Evolutionary conservation across 176 grass and related monocot species (phyloP), one percentile per base, ranked within the genome.

Genomic region (Lolium rigidum): DNA sequence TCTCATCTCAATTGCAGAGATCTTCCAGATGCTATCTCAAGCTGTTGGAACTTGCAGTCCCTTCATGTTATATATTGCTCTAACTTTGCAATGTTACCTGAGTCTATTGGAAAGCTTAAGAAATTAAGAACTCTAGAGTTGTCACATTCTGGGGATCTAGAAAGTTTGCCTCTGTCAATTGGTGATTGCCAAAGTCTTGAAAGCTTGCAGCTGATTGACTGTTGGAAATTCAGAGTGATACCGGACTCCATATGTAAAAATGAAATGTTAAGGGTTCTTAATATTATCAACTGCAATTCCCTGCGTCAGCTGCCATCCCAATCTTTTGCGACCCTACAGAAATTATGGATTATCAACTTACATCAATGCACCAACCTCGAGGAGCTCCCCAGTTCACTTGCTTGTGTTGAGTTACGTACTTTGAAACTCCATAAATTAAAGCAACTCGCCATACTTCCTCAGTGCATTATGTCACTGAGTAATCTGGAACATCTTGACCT

Each of bases 51-150:
- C 41, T 43, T 43, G 7, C 41, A 43, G 41, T 0, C 41, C 41
- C 41, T 43, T 43, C 41, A 43, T 43, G 41, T 43, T 43, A 7
- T 43, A 43, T 6, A 7, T 43, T 43, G 41, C 41, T 43, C 4
- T 43, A 43, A 43, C 41, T 49, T 84, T 73, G 3, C 2, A 2
- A 50, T 2, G 39, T 74, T 84, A 26, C 82, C 82, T 16, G 14
- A 72, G 14, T 58, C 51, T 9, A 18, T 75, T 62, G 69, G 69
- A 14, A 74, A 48, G 39, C 50, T 84, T 17, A 15, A 7, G 11
- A 84, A 84, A 48, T 39, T 84, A 60, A 70, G 65, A 84, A 84
- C 82, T 25, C 22, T 85, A n/a, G 56, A 75, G 22, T 16, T 85
- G 55, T 72, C 14, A 55, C 6, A 2, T 0, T 1, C 10, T 63